These are phyloP conservation scores for Chlorella sp. DNA, from an alignment of 139 green algal genomes.

Conservation along the genomic window DNA sequence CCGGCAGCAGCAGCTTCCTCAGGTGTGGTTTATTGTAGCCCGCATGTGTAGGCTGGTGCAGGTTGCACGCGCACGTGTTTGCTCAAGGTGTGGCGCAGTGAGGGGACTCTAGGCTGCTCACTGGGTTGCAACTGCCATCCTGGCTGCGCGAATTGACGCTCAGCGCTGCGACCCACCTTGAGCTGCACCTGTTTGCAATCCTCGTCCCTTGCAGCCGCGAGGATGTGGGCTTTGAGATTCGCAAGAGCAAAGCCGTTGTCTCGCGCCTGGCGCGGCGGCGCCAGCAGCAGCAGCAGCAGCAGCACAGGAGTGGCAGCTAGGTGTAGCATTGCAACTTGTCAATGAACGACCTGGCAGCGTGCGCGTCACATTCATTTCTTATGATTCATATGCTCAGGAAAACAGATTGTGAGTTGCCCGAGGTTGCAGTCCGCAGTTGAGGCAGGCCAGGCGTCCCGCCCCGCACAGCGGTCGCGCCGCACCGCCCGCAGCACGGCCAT, in stretches of 20 bases:
- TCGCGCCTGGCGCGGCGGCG: background rate
- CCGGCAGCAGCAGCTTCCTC: conserved; percentile 13
- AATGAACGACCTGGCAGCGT: too few species aligned
- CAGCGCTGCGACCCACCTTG: background rate
- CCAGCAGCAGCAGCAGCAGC: background rate
- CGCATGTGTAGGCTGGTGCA: background rate
- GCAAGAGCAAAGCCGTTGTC: background rate
- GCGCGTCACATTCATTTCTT: too few species aligned
- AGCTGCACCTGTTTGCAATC: background rate
- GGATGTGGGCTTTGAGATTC: conserved; percentile 13
- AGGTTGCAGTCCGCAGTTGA: too few species aligned
- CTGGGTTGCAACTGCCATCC: background rate
- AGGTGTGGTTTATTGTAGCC: background rate
- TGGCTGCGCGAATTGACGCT: background rate
- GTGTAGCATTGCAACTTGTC: background rate
- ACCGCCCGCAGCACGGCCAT: background rate
- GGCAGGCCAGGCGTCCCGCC: too few species aligned
- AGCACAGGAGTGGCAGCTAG: background rate
- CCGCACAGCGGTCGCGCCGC: background rate
- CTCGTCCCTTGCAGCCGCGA: conserved; percentile 1
- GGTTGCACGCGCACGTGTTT: background rate
- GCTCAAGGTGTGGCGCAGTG: too few species aligned
- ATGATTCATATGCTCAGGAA: too few species aligned
- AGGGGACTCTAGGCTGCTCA: too few species aligned
- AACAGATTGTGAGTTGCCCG: too few species aligned